Evolutionary conservation across 2,329 filamentous ascomycete genomes (phyloP).

Genomic region (Claviceps africana): DNA sequence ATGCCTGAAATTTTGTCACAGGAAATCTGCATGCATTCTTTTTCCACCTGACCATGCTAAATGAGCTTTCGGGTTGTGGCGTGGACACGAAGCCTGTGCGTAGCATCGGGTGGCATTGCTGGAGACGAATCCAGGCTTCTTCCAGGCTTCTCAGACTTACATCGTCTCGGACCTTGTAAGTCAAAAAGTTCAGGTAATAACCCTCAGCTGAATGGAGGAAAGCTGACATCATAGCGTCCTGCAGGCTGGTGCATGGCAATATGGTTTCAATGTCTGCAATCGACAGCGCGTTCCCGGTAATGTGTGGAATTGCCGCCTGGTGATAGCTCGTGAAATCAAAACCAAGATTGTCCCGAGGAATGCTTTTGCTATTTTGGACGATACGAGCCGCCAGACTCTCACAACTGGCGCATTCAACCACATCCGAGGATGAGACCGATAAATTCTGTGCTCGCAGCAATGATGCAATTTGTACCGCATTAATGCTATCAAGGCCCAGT

Average conservation of each 20-base stretch:
- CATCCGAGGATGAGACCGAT: conserved; percentile 51
- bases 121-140: conserved; percentile 45
- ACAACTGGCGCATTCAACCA: conserved; percentile 49
- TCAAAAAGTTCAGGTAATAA: conserved; percentile 64
- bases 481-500: conserved; percentile 86
- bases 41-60: conserved; percentile 58
- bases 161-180: conserved; percentile 31
- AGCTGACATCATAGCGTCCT: conserved; percentile 65
- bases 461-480: conserved; percentile 63
- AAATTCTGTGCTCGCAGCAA: conserved; percentile 47
- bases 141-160: conserved; percentile 29
- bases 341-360: background rate
- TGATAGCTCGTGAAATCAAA: conserved; percentile 29
- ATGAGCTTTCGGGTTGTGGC: conserved; percentile 45
- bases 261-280: conserved; percentile 36
- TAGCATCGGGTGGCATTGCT: conserved; percentile 52
- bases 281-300: conserved; percentile 12
- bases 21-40: conserved; percentile 6
- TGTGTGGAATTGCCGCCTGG: conserved; percentile 14
- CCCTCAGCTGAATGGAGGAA: conserved; percentile 52
- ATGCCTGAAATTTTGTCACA: conserved; percentile 3
- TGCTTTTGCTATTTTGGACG: conserved; percentile 6
- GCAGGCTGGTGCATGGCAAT: conserved; percentile 65
- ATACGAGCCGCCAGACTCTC: conserved; percentile 22
- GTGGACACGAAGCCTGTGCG: conserved; percentile 58